A percentile compares a stretch with the other conserved stretches of the same genome.
Evolutionary conservation across 2,329 filamentous ascomycete species (phyloP).

Genomic region (Epichloe bromicola): DNA sequence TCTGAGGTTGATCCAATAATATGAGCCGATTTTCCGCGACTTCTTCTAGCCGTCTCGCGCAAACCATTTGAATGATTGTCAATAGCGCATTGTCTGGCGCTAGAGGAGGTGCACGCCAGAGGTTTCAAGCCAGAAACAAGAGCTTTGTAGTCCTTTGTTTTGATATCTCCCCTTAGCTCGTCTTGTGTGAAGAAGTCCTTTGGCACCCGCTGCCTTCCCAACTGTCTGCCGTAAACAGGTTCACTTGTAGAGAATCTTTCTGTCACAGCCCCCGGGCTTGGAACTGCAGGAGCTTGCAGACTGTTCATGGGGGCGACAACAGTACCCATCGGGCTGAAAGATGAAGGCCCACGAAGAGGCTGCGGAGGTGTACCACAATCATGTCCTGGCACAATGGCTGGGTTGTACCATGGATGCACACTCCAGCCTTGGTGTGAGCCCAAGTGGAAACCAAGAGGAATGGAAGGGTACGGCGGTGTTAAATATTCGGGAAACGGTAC

Average conservation of each 20-base stretch:
- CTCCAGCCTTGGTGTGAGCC: constrained; percentile 2
- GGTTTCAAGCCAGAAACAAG: constrained; percentile 1
- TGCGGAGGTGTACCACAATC: constrained; percentile 4
- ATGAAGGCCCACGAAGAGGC: neutral
- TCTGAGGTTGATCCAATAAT: neutral
- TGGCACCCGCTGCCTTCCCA: neutral
- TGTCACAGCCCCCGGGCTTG: neutral
- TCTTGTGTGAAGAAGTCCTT: neutral
- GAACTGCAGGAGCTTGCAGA: neutral
- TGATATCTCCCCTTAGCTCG: neutral
- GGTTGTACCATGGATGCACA: constrained; percentile 4
- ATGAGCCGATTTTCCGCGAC: neutral
- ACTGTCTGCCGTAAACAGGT: neutral
- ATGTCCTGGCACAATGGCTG: constrained; percentile 1
- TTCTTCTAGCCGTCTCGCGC: neutral
- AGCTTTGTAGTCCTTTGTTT: neutral
- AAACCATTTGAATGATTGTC: neutral
- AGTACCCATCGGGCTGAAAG: neutral
- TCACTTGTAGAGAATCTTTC: neutral
- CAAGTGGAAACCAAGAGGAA: neutral
- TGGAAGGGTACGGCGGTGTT: neutral
- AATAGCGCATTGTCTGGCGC: neutral
- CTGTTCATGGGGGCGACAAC: neutral
- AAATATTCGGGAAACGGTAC: neutral
- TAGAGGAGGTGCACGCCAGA: neutral